Base-by-base conservation (phyloP, 2,329 filamentous ascomycete species). In the Trichoderma harzianum region DNA sequence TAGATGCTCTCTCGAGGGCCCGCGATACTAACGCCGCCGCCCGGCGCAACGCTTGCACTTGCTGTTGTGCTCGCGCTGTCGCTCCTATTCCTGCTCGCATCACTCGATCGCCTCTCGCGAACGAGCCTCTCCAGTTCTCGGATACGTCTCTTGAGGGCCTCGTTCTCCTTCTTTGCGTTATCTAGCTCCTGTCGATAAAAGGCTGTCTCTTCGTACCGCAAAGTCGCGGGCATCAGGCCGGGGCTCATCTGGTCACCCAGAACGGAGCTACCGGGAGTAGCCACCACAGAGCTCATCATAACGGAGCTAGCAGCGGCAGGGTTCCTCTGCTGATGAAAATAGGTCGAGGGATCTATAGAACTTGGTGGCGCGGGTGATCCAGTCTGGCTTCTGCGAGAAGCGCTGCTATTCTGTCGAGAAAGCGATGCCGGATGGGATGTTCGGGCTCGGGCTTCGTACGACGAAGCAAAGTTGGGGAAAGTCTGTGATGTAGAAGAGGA, bases 121-220 rank as follows among this genome's bases (percentile, higher is more conserved):
- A 91, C 81, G 73, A 84, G 80, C 47, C 84, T 83, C 80, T 92
- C 90, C 12, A 92, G 80, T 57, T 92, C 90, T 60, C 88, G 84
- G 72, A 92, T 87, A 16, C 87, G 85, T 69, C 85, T 83, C 82
- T 89, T 90, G 60, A 92, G 80, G 0, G 80, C 78, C 67, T 92
- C 90, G 72, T 92, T 92, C 80, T 92, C 90, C 61, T 85, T 83
- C 80, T 90, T 91, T 51, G 88, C 87, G 6, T 76, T 81, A 28
- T 92, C 90, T 0, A 92, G 82, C 77, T 92, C 90, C 47, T 85
- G 83, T 5, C 89, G 84, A 75, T 88, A 89, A 72, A 85, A 86
- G 0, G 86, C 86, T 1, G 88, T 88, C 79, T 92, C 90, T 74
- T 91, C 90, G 77, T 90, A 90, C 14, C 89, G 85, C 12, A 84